phyloP scores from a whole-genome alignment of 2,329 filamentous ascomycete species.

The Claviceps africana region DNA sequence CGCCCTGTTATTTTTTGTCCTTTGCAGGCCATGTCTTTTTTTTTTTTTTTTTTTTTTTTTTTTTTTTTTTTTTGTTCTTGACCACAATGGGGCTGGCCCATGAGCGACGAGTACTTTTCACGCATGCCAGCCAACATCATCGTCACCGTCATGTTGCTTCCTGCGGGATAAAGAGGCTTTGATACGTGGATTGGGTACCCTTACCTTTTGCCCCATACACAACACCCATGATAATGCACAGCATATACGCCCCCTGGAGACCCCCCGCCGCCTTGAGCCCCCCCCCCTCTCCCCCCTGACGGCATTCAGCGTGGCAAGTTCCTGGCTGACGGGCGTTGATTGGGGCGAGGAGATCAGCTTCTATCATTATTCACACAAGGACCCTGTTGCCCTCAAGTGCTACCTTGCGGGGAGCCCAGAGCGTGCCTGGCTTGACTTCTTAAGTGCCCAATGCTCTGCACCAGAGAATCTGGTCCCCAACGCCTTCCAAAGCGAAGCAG shows the following conservation, averaged over 20 bases:
- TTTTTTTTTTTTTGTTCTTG: constrained; percentile 4
- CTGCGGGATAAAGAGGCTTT: constrained; percentile 23
- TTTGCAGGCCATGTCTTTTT: no score
- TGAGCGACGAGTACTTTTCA: constrained; percentile 15
- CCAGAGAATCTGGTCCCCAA: no score
- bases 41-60: constrained; percentile 2
- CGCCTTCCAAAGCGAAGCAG: no score
- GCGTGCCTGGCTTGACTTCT: not conserved
- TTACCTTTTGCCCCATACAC: constrained; percentile 24
- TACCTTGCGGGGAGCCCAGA: constrained; percentile 11
- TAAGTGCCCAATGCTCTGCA: not conserved
- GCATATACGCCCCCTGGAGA: constrained; percentile 13
- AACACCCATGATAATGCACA: constrained; percentile 13
- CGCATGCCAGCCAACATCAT: constrained; percentile 15
- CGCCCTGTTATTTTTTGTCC: constrained; percentile 7
- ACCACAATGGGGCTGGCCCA: constrained; percentile 17
- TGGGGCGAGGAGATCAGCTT: constrained; percentile 2
- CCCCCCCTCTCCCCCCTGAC: constrained; percentile 1
- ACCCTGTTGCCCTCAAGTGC: constrained; percentile 8
- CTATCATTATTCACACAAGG: not conserved
- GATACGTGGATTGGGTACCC: constrained; percentile 27
- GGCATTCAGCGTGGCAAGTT: constrained; percentile 12
- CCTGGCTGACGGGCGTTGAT: constrained; percentile 11
- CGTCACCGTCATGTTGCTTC: constrained; percentile 16
- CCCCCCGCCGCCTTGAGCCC: constrained; percentile 9